These are phyloP conservation scores for Lentinula novae-zelandiae DNA, from an alignment of 1,284 basidiomycete genomes.

Conservation along the genomic window DNA sequence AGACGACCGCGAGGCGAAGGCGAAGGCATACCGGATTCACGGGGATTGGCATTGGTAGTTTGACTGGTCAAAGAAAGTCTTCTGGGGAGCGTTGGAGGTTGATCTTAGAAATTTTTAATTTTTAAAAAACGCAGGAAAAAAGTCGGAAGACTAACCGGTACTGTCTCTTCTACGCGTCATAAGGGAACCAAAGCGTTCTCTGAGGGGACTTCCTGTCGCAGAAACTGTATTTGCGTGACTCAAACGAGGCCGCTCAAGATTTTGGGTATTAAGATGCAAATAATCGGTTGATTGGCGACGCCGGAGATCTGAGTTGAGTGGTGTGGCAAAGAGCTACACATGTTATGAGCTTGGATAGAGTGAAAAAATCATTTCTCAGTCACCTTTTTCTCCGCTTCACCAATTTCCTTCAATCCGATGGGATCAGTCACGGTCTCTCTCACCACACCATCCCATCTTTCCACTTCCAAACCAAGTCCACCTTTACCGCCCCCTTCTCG, in stretches of 20 bases:
- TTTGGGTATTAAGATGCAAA: slow-evolving; percentile 48
- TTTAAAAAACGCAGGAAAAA: slow-evolving; percentile 6
- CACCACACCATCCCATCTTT: slow-evolving; percentile 83
- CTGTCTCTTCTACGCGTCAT: slow-evolving; percentile 63
- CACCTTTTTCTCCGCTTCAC: slow-evolving; percentile 87
- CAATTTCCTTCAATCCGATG: slow-evolving; percentile 73
- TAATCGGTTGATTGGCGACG: slow-evolving; percentile 75
- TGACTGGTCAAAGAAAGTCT: slow-evolving; percentile 71
- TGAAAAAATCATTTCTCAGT: slow-evolving; percentile 19
- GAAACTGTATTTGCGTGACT: slow-evolving; percentile 42
- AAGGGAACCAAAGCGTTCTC: slow-evolving; percentile 61
- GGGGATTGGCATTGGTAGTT: slow-evolving; percentile 48
- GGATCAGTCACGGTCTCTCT: slow-evolving; percentile 72
- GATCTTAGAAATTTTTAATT: slow-evolving; percentile 34
- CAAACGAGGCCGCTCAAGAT: slow-evolving; percentile 54
- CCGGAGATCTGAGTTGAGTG: slow-evolving; percentile 78
- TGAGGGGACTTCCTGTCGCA: slow-evolving; percentile 50
- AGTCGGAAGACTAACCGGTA: slow-evolving; percentile 41
- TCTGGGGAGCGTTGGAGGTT: slow-evolving; percentile 47
- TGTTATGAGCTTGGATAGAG: slow-evolving; percentile 14
- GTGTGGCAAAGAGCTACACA: slow-evolving; percentile 63
- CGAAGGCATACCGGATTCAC: slow-evolving; percentile 56
- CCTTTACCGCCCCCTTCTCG: slow-evolving; percentile 73
- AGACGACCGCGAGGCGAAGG: slow-evolving; percentile 53
- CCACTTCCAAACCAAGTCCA: slow-evolving; percentile 79